phyloP scores from a whole-genome alignment of 176 grass and related monocot species.

The Hyparrhenia diplandra region DNA sequence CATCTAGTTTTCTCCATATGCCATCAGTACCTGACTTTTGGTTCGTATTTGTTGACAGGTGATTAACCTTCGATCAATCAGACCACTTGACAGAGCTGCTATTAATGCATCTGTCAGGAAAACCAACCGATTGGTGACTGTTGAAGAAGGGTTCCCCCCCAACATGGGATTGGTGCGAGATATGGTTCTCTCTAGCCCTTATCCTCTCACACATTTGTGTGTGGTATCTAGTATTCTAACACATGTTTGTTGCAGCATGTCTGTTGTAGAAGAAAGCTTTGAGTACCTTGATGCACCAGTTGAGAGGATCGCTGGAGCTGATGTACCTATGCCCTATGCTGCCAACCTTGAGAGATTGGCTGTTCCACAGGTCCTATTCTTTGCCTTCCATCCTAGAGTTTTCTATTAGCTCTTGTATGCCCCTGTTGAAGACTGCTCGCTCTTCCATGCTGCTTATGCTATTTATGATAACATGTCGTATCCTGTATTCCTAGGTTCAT shows the following conservation, averaged over 20 bases:
- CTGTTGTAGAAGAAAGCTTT: constrained; percentile 84
- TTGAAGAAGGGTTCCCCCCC: constrained; percentile 97
- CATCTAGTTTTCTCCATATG: not conserved
- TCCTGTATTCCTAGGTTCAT: constrained; percentile 10
- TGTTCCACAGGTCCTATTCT: constrained; percentile 73
- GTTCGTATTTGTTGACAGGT: constrained; percentile 28
- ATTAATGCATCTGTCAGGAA: constrained; percentile 95
- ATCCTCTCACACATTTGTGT: not conserved
- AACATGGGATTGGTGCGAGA: constrained; percentile 94
- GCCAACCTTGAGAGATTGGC: constrained; percentile 95
- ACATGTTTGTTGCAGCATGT: constrained; percentile 59
- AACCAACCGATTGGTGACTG: constrained; percentile 79
- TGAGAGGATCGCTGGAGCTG: constrained; percentile 89
- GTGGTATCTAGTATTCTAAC: not conserved
- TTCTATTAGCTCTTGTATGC: not conserved
- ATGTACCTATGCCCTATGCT: constrained; percentile 96
- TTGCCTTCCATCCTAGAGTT: constrained; percentile 1
- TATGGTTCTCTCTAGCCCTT: constrained; percentile 47
- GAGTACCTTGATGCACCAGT: constrained; percentile 93
- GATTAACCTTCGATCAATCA: constrained; percentile 91
- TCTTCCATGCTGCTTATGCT: not conserved
- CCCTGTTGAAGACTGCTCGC: not conserved
- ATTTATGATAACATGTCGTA: not conserved
- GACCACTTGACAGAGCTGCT: constrained; percentile 76
- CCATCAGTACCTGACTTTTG: too few species aligned